Conservation (phyloP, 306 rosid genomes). For the Vigna unguiculata region DNA sequence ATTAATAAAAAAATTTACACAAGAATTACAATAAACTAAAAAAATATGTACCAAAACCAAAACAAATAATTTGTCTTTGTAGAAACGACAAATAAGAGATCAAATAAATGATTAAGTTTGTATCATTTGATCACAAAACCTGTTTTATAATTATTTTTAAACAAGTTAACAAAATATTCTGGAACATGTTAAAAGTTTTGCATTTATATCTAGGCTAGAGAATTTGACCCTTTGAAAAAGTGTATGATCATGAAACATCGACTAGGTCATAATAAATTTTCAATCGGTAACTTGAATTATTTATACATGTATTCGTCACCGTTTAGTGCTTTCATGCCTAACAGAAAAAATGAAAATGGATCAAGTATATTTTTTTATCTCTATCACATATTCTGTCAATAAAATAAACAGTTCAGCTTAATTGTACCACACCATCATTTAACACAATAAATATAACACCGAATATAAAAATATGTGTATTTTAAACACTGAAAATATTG, state of each 20-base stretch:
- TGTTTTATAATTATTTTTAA: not conserved
- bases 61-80: too few species aligned
- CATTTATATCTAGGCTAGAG: not conserved
- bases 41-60: too few species aligned
- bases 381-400: not conserved
- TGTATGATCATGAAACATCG: not conserved
- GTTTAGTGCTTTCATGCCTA: constrained; percentile 31
- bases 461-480: too few species aligned
- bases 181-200: not conserved
- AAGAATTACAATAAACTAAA: too few species aligned
- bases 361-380: not conserved
- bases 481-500: too few species aligned
- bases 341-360: not conserved
- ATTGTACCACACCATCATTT: too few species aligned
- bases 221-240: not conserved
- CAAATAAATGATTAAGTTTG: too few species aligned
- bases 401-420: too few species aligned
- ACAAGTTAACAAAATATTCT: too few species aligned
- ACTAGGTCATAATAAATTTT: not conserved
- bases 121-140: not conserved
- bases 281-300: not conserved
- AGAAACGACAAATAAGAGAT: too few species aligned
- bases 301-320: not conserved
- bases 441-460: too few species aligned
- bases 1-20: too few species aligned